Evolutionary conservation across 768 basidiomycete genomes (phyloP).

Genomic region (Tubosaeta sp.): DNA sequence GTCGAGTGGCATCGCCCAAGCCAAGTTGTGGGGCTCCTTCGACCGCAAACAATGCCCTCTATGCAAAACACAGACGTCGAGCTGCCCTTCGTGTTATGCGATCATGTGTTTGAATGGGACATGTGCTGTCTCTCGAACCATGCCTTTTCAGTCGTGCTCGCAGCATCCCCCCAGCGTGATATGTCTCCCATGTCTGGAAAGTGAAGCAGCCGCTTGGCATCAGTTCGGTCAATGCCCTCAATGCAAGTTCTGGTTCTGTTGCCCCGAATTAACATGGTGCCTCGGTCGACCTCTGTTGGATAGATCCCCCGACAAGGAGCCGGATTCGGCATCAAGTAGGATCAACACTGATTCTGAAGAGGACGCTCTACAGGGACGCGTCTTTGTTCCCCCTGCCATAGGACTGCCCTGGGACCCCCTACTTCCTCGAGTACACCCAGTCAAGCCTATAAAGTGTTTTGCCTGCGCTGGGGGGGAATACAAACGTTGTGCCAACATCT

Average conservation of each 20-base stretch:
- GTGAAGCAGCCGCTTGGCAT: background rate
- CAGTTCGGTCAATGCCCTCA: conserved; percentile 14
- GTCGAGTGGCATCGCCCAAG: conserved; percentile 1
- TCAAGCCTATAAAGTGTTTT: conserved; percentile 12
- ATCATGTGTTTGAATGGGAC: conserved; percentile 16
- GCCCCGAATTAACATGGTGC: conserved; percentile 20
- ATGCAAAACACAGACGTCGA: conserved; percentile 5
- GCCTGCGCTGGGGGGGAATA: conserved; percentile 4
- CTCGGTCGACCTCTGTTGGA: conserved; percentile 10
- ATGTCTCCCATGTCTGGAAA: conserved; percentile 12
- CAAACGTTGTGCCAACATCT: too few relatives aligned
- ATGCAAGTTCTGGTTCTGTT: conserved; percentile 21
- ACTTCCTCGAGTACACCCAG: conserved; percentile 16
- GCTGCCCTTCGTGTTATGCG: conserved; percentile 6
- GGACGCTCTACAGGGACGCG: too few relatives aligned
- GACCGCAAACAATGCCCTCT: conserved; percentile 8
- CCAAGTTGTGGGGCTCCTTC: background rate
- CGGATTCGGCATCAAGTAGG: too few relatives aligned
- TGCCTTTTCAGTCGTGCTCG: conserved; percentile 16
- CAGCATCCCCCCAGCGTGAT: conserved; percentile 3
- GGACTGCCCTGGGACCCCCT: too few relatives aligned
- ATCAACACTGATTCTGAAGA: too few relatives aligned
- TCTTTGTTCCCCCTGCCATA: too few relatives aligned
- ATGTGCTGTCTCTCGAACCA: conserved; percentile 14
- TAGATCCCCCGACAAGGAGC: background rate